Percentiles rank a stretch among this genome's conserved stretches.
These are phyloP conservation scores for Gymnopus androsaceus DNA, from an alignment of 1,284 basidiomycete species.

Conservation along the genomic window DNA sequence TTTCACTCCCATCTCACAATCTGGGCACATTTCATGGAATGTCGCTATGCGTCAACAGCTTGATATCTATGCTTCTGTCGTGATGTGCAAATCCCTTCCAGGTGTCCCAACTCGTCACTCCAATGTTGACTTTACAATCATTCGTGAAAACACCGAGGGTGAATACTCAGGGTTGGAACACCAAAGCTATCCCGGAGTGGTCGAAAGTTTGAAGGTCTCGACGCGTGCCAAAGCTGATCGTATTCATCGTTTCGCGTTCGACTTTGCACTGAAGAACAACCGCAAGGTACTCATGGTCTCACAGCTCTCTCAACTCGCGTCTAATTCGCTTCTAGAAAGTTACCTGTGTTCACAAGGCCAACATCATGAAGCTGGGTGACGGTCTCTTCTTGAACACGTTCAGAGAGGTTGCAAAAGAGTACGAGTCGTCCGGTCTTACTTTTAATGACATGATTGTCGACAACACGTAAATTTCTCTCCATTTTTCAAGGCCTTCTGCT, in stretches of 20 bases:
- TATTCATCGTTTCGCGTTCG: constrained; percentile 96
- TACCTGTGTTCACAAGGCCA: constrained; percentile 99
- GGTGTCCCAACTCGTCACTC: constrained; percentile 95
- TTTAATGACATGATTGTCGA: constrained; percentile 99
- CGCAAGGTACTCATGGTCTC: constrained; percentile 70
- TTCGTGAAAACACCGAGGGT: constrained; percentile 99
- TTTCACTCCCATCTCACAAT: constrained; percentile 96
- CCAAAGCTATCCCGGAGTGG: constrained; percentile 97
- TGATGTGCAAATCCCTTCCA: constrained; percentile 97
- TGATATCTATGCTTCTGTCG: constrained; percentile 98
- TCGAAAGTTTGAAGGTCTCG: constrained; percentile 97
- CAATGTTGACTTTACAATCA: constrained; percentile 98
- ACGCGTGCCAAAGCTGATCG: constrained; percentile 96
- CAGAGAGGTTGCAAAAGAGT: constrained; percentile 93
- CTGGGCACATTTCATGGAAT: constrained; percentile 99
- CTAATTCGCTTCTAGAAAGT: constrained; percentile 73
- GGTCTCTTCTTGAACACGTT: constrained; percentile 99
- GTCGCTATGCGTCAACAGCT: constrained; percentile 99
- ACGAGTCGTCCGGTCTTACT: constrained; percentile 90
- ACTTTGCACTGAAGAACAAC: constrained; percentile 98
- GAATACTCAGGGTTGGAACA: constrained; percentile 99
- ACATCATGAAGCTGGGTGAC: constrained; percentile 99
- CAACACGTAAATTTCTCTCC: constrained; percentile 73
- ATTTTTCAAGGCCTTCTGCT: constrained; percentile 6
- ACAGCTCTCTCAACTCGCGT: background rate